Evolutionary conservation across 148 eudicot species (phyloP).

Genomic region (Chenopodium berlandieri): DNA sequence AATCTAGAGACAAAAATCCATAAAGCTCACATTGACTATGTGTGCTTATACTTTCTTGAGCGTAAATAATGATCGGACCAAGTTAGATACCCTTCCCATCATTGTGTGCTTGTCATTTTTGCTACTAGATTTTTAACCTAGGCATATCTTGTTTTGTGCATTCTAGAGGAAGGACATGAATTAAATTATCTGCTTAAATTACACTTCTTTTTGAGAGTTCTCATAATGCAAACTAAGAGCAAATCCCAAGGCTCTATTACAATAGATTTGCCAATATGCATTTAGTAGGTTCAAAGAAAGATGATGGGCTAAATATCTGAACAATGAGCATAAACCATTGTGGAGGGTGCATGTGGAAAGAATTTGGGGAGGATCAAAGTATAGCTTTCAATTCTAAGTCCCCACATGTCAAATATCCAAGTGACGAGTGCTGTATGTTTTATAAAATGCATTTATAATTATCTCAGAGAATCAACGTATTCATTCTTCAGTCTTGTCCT

Average conservation of each 20-base stretch:
- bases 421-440: no score
- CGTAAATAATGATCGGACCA: no score
- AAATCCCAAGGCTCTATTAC: not conserved
- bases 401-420: not conserved
- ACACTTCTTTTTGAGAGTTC: not conserved
- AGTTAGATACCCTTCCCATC: no score
- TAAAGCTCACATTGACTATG: no score
- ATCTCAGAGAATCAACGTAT: not conserved
- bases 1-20: no score
- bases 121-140: no score
- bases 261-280: not conserved
- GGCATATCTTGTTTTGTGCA: no score
- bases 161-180: no score
- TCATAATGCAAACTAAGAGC: not conserved
- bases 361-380: not conserved
- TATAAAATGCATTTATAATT: no score
- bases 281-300: not conserved
- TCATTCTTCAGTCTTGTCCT: not conserved
- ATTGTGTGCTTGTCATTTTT: no score
- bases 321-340: not conserved
- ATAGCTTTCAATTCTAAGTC: not conserved
- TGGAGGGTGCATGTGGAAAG: not conserved
- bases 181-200: not conserved
- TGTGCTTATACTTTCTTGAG: no score
- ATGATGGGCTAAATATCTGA: not conserved